Base-by-base conservation (phyloP, 1,284 basidiomycete species). In the Ceratobasidium sp. region DNA sequence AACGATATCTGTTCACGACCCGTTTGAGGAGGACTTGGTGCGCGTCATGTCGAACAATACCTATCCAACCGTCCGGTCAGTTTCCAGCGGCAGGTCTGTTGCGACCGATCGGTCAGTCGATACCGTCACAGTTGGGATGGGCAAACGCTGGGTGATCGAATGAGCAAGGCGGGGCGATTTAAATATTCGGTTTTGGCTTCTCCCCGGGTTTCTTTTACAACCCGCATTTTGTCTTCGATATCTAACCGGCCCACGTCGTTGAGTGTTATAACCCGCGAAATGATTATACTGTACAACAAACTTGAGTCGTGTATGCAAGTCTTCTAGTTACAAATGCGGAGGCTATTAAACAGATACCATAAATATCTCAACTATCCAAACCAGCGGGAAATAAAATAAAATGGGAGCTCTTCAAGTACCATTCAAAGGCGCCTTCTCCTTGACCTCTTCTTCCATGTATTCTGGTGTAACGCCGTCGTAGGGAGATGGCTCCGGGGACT, bases 61-160 rank as follows among this genome's bases (percentile, higher is more conserved):
- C 11, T 43, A 43, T 26, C 54, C 52, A 1, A 69, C 52, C 28
- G n/a, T 69, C 44, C 66, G 54, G 6, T 69, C 72, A 14, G 50
- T 55, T 9, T 69, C 71, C 11, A 73, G 63, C 30, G 69, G 72
- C 55, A 77, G 74, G 49, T 73, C 52, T 41, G 61, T 13, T 75
- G 74, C 38, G 38, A 54, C 72, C 72, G 21, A 26, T 61, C 70
- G 52, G 46, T 47, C 72, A 21, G 57, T 63, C 6, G 52, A 62
- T 38, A 47, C 47, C 28, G 54, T 70, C 13, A 46, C 38, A 28
- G 54, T 49, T 63, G 59, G 52, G 21, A 67, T 61, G 47, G 62
- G 54, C 38, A 76, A 75, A 47, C 75, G 77, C 38, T 78, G 77
- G 78, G 75, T 78, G 46, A 78, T 78, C 26, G 77, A 78, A 67